These are phyloP conservation scores for Dendrobium huoshanense DNA, from an alignment of 106 monocot genomes.

Conservation along the genomic window DNA sequence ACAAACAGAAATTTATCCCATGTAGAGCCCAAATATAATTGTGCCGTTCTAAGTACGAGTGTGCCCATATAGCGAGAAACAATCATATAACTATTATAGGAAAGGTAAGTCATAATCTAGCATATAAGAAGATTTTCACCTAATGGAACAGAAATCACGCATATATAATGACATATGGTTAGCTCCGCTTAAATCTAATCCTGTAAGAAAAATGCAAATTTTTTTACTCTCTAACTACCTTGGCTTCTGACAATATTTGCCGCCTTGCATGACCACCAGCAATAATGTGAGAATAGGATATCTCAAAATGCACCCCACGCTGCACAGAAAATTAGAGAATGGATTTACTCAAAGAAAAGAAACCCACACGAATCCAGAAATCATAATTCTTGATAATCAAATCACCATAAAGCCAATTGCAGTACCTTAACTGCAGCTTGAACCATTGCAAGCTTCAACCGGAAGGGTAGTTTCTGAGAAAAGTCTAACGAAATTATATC, in stretches of 20 bases:
- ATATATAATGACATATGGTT: background rate
- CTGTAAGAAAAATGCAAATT: background rate
- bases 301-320: slow-evolving; percentile 85
- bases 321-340: slow-evolving; percentile 24
- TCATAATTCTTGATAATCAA: slow-evolving; percentile 3
- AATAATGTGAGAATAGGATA: slow-evolving; percentile 62
- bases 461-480: slow-evolving; percentile 76
- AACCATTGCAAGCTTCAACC: slow-evolving; percentile 61
- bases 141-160: background rate
- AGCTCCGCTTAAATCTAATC: background rate
- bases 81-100: background rate
- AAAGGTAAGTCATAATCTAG: background rate
- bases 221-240: slow-evolving; percentile 31
- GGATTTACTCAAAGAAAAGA: background rate
- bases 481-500: slow-evolving; percentile 82
- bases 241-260: slow-evolving; percentile 57
- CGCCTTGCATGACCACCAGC: slow-evolving; percentile 34
- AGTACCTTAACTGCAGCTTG: slow-evolving; percentile 68
- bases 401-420: background rate
- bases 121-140: background rate
- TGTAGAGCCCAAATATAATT: background rate
- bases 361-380: background rate
- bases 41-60: background rate
- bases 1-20: too few species aligned
- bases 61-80: background rate